Evolutionary conservation across 768 basidiomycete species (phyloP), one percentile per base, ranked within the genome.

Genomic region (Trametes cubensis): DNA sequence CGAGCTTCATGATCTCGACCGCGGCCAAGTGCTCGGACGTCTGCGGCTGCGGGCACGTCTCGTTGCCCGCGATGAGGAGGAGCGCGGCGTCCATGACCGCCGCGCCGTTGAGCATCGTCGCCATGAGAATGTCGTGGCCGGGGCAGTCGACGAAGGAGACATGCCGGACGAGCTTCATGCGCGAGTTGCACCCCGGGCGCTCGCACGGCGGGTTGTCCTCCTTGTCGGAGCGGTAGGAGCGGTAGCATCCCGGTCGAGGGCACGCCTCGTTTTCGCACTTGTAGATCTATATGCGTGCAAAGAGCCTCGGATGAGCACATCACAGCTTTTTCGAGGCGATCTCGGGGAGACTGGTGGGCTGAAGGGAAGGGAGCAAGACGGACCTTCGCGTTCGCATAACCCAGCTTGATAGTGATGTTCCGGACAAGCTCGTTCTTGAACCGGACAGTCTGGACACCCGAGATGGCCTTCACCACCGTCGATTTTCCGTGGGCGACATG

Each of bases 41-140:
- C 76, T 99, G 97, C 1, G 97, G 97, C 72, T 99, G 97, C 1
- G 96, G 97, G 75, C 97, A 98, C 3, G 94, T 93, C 81, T 99
- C 97, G 78, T 99, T 99, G 28, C 92, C 97, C 21, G 97, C 97
- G 61, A 99, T 86, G 56, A 99, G 88, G 1, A 99, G 83, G 0
- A 98, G 80, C 5, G 97, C 97, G 56, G 95, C 97, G 77, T 98
- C 95, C 97, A 98, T 99, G 81, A 98, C 96, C 11, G 97, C 97
- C 44, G 97, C 97, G 76, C 96, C 97, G 83, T 98, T 98, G 69
- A 99, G 81, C 97, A 99, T 99, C 66, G 96, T 99, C 53, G 97
- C 97, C 97, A 99, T 99, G 76, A 99, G 88, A 87, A 99, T 98
- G 76, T 98, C 95, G 85, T 96, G 95, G 64, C 95, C 93, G 1